Base-by-base conservation (phyloP, 305 asterid genomes). In the Coffea humblotiana region DNA sequence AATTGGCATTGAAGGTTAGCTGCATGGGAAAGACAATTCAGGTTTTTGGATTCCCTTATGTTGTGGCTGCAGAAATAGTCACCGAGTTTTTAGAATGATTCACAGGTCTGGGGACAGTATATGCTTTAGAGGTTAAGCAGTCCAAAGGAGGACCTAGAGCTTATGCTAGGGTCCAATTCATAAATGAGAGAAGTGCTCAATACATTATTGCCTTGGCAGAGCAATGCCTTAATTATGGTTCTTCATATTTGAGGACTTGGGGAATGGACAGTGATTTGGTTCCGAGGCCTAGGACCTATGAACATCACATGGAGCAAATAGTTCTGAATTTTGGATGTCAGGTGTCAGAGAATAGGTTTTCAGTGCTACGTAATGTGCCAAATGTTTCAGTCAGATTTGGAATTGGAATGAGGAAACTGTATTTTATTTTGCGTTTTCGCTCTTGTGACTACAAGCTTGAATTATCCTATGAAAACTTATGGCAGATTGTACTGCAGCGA, bases 251-350 rank as follows among this genome's bases (percentile, higher is more conserved):
- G 86, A 86, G 70, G 89, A 96, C 90, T 74, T 52, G 78, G 82
- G 81, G 75, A 56, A 69, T 80, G 2, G 81, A 88, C 18, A 70
- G 48, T 40, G 88, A 88, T 82, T 70, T 92, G 8, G 65, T 83
- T 10, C 87, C n/a, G 32, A 80, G 73, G 19, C 70, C 82, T 21
- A 72, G 83, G 80, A 18, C 76, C 0, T 78, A 32, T 63, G 66
- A 48, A 61, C 82, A 89, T 78, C 83, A 88, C 73, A 88, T 92
- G 91, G 82, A 88, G 73, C 66, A 75, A 56, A 61, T 88, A n/a
- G 88, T 87, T 37, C 68, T 93, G 81, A 78, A 85, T 75, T 87
- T 92, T 10, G 98, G 98, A 71, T 93, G 97, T 58, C 98, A 90
- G 73, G 79, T 71, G 15, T 90, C 94, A 13, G 35, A 71, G 3